Conservation (phyloP, 2,329 filamentous ascomycete genomes). For the Aspergillus floridensis region DNA sequence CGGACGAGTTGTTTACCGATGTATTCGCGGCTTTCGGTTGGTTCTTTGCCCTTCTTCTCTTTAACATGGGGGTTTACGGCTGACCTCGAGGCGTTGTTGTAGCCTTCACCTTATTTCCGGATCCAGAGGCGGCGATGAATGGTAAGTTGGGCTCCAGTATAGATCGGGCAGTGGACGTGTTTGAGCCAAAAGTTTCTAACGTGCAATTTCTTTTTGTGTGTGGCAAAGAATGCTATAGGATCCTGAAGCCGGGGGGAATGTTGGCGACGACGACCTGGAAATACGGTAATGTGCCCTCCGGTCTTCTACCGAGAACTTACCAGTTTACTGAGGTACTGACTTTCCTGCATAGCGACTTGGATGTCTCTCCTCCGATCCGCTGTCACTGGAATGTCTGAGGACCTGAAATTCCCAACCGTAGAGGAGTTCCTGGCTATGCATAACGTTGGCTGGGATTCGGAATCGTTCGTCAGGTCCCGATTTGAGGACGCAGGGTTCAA, state of each 20-base stretch:
- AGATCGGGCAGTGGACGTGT: no score
- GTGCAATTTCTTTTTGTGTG: background rate
- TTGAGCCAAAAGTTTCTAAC: background rate
- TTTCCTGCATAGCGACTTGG: conserved; percentile 25
- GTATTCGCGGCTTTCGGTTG: conserved; percentile 48
- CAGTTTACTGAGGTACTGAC: background rate
- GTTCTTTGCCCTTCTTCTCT: no score
- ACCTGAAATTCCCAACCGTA: conserved; percentile 25
- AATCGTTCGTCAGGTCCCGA: conserved; percentile 20
- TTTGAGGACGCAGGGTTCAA: conserved; percentile 24
- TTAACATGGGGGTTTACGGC: background rate
- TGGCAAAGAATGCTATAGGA: conserved; percentile 30
- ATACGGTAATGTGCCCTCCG: conserved; percentile 23
- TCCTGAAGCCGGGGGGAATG: conserved; percentile 35
- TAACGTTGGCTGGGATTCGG: conserved; percentile 26
- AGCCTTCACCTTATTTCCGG: conserved; percentile 47
- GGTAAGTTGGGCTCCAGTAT: conserved; percentile 23
- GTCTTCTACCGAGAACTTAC: background rate
- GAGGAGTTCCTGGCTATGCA: conserved; percentile 19
- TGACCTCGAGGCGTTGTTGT: background rate
- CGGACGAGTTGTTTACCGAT: conserved; percentile 44
- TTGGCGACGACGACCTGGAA: conserved; percentile 38
- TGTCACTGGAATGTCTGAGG: conserved; percentile 25
- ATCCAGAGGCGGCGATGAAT: conserved; percentile 39
- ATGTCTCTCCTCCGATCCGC: conserved; percentile 23